Base-by-base conservation (phyloP, 139 green algal species). In the Tetraselmis striata region DNA sequence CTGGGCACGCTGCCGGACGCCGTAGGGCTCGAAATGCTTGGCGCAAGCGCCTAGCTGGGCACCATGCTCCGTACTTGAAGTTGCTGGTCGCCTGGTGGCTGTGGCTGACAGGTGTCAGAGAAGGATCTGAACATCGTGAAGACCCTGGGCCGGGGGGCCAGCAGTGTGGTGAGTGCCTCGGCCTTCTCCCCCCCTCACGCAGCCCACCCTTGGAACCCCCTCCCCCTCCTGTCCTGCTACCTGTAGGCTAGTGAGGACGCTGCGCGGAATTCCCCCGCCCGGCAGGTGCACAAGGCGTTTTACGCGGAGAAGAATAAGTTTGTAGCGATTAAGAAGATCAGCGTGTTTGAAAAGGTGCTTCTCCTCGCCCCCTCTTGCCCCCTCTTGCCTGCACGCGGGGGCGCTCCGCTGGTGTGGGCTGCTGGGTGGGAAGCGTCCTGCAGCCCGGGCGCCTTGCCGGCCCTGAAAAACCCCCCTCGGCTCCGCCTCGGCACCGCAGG, bases 251-350 rank as follows among this genome's bases (percentile, higher is more conserved):
- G n/a, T n/a, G n/a, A n/a, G n/a, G n/a, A n/a, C n/a, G n/a, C n/a
- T n/a, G n/a, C n/a, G n/a, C n/a, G n/a, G n/a, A n/a, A n/a, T n/a
- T n/a, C n/a, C n/a, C n/a, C n/a, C n/a, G n/a, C n/a, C 28, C 58
- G 76, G 59, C 84, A 94, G 90, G 90, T 97, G 32, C 87, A 94
- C 79, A 97, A 97, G 80, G 93, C 87, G 0, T 97, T 94, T 76
- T 82, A 91, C 30, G 87, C 85, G 5, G 75, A 77, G 0, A 85
- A 90, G 59, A 89, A 91, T 76, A 82, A 86, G 1, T 97, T 96
- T 86, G 94, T 95, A 80, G 94, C 94, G 0, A 82, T 97, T 11
- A 97, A 97, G 88, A 92, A 92, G 32, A 95, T 97, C 80, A 95
- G 92, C 75, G 83, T 89, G 23, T 90, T 92, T 32, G 89, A 95